phyloP scores from a whole-genome alignment of 306 rosid species.

The Malus sylvestris region DNA sequence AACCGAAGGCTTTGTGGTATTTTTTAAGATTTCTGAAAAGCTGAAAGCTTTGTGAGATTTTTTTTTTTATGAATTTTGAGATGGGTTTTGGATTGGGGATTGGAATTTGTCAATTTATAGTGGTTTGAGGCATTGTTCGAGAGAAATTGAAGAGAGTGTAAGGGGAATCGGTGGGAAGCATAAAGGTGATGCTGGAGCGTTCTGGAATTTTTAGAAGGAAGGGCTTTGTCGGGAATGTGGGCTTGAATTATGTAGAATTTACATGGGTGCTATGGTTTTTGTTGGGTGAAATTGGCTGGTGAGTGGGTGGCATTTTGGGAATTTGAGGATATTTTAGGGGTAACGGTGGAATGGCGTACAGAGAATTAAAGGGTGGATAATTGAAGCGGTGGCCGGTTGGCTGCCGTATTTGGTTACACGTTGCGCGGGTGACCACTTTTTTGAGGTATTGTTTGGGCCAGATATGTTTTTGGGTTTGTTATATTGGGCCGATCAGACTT shows the following conservation, averaged over 20 bases:
- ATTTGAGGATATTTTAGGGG: neutral
- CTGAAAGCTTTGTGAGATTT: neutral
- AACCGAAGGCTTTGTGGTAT: neutral
- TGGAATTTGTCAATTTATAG: neutral
- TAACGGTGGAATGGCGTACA: conserved; percentile 16
- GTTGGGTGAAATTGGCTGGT: neutral
- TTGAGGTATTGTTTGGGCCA: neutral
- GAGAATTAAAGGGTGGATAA: neutral
- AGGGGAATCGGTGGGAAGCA: neutral
- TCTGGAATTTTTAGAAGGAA: conserved; percentile 24
- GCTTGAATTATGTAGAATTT: neutral
- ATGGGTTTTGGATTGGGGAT: neutral
- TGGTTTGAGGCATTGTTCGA: neutral
- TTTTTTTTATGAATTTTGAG: neutral
- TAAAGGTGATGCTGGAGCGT: conserved; percentile 9
- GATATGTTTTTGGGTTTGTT: neutral
- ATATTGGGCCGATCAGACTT: neutral
- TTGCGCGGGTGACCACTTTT: neutral
- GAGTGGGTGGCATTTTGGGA: conserved; percentile 7
- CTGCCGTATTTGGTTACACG: neutral
- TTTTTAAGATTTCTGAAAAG: too few species aligned
- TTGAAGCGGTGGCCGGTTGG: conserved; percentile 2
- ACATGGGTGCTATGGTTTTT: neutral
- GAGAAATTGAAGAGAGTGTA: neutral
- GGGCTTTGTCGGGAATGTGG: neutral